A percentile compares a stretch with the other conserved stretches of the same genome.
phyloP scores from a whole-genome alignment of 495 filamentous ascomycete genomes.

The Staphylotrichum tortipilum region DNA sequence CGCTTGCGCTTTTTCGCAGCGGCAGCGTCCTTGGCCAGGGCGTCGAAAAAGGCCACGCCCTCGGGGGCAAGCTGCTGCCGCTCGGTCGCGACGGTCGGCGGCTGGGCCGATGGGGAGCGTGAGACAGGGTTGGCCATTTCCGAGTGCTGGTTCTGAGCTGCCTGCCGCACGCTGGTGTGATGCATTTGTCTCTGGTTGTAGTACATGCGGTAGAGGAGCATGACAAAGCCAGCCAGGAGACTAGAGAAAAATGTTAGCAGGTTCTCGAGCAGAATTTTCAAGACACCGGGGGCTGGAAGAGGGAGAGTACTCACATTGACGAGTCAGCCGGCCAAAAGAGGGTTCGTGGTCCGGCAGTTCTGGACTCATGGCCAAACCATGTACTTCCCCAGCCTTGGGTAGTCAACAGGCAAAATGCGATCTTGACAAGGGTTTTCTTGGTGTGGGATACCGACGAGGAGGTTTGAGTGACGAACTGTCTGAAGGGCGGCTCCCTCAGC shows the following conservation, averaged over 20 bases:
- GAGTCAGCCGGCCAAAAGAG: constrained; percentile 15
- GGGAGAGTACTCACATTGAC: constrained; percentile 4
- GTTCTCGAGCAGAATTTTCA: not conserved
- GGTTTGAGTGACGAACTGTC: not conserved
- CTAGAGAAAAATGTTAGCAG: constrained; percentile 6
- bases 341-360: not conserved
- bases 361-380: constrained; percentile 9
- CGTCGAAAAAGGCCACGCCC: constrained; percentile 4
- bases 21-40: constrained; percentile 5
- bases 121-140: not conserved
- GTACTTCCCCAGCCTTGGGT: constrained; percentile 5
- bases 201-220: constrained; percentile 9
- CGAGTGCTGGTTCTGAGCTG: not conserved
- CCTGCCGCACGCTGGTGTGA: not conserved
- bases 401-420: constrained; percentile 9
- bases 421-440: constrained; percentile 2
- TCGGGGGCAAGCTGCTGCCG: not conserved
- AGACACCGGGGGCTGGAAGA: not conserved
- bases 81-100: not conserved
- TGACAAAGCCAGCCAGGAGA: constrained; percentile 10
- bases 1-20: constrained; percentile 11
- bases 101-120: not conserved
- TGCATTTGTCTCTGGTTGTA: not conserved
- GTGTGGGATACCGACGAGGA: not conserved
- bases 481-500: constrained; percentile 2